phyloP scores from a whole-genome alignment of 192 early-diverging fungal genomes.

The Mortierella antarctica region DNA sequence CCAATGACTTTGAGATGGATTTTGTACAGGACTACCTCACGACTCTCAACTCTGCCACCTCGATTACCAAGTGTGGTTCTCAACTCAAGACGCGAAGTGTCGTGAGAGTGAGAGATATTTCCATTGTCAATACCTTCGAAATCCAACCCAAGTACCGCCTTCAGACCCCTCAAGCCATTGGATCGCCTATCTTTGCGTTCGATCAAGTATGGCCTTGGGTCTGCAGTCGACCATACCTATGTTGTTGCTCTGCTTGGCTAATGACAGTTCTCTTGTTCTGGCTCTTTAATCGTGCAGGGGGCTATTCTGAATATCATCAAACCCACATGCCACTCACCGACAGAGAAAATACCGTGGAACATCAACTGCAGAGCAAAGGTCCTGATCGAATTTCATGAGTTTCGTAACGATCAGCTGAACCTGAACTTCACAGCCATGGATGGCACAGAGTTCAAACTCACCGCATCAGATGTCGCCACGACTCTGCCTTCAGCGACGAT shows the following conservation, averaged over 20 bases:
- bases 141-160: constrained; percentile 10
- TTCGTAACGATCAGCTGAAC: no score
- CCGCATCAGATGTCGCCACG: no score
- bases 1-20: not conserved
- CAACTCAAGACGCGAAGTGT: not conserved
- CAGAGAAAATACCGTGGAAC: no score
- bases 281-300: not conserved
- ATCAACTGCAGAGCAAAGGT: no score
- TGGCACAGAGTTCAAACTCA: no score
- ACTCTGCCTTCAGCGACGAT: not conserved
- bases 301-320: no score
- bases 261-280: no score
- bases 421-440: no score
- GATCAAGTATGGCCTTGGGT: not conserved
- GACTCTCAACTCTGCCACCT: not conserved
- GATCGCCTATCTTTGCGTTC: not conserved
- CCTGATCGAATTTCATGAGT: no score
- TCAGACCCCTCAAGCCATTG: not conserved
- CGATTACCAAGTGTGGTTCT: not conserved
- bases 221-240: no score
- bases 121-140: not conserved
- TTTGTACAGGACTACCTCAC: constrained; percentile 11
- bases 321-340: no score
- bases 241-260: not conserved
- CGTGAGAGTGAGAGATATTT: constrained; percentile 1